These are phyloP conservation scores for Claviceps spartinae DNA, from an alignment of 2,329 filamentous ascomycete genomes.

Conservation along the genomic window DNA sequence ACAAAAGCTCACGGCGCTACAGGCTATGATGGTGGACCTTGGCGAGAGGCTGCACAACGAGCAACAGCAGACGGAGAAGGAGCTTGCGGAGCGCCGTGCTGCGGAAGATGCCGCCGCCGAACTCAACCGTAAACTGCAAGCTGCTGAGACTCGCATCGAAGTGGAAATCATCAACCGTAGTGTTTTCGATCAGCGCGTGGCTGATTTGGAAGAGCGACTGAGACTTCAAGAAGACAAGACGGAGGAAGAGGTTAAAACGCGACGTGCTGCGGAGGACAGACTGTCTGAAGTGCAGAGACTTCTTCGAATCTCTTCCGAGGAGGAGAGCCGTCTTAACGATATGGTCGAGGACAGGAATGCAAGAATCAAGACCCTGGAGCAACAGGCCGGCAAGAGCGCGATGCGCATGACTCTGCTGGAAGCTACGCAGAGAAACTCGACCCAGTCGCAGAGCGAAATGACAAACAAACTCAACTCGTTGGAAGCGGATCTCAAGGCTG, in stretches of 20 bases:
- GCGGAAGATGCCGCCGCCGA: constrained; percentile 42
- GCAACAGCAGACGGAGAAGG: constrained; percentile 34
- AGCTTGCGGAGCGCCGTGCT: constrained; percentile 32
- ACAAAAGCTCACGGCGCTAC: constrained; percentile 43
- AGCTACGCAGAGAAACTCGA: constrained; percentile 45
- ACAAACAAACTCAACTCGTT: constrained; percentile 39
- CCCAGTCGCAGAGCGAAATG: constrained; percentile 41
- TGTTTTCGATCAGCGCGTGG: constrained; percentile 45
- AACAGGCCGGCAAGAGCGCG: constrained; percentile 36
- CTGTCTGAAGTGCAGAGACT: constrained; percentile 59
- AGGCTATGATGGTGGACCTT: constrained; percentile 44
- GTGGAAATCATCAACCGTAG: constrained; percentile 48
- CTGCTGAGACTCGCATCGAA: constrained; percentile 44
- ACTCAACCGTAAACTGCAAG: constrained; percentile 39
- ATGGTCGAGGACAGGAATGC: constrained; percentile 57
- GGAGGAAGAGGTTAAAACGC: constrained; percentile 48
- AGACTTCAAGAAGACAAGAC: constrained; percentile 47
- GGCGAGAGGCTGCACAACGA: constrained; percentile 41
- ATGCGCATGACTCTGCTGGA: constrained; percentile 56
- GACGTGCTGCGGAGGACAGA: constrained; percentile 58
- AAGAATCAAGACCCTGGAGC: constrained; percentile 47
- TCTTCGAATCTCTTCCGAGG: constrained; percentile 56
- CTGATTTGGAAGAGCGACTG: constrained; percentile 57
- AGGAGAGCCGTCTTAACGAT: constrained; percentile 54
- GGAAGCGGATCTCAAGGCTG: constrained; percentile 41